Base-by-base conservation (phyloP, 192 early-diverging fungal genomes). In the Linnemannia hyalina region DNA sequence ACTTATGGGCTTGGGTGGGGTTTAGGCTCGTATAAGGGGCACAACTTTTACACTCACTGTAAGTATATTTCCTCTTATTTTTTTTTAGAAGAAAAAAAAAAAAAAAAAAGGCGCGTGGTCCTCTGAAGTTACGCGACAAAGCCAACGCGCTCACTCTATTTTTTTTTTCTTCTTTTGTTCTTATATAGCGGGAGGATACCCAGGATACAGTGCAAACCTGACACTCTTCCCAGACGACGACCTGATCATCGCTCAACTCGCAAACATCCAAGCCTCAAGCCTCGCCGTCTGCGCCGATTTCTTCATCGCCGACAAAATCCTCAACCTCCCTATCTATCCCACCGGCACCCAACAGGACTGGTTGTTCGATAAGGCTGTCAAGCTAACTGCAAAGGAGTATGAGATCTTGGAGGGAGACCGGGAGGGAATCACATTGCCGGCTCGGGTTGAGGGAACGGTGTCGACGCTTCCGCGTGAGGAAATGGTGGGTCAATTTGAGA, bases 1-100 rank as follows among this genome's bases (percentile, higher is more conserved):
- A 35, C 18, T 2, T 82, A 82, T 42, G 81, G 81, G 1, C 40
- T 82, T 38, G 81, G 81, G 5, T 82, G 75, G 75, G 32, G 29
- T 0, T 16, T 82, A 22, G 70, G 55, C 36, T 10, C 44, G 0
- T 82, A 82, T 57, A 82, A 82, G 35, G 81, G 75, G 5, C 38
- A 77, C 13, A 29, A 40, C 4, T 40, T 65, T 11, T 77, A 77
- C 20, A 7, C 52, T 7, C 81, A 82, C 6, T 20, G 81, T 82
- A 82, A 75, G 65, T 35, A 1, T 18, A 4, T 47, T 1, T 29
- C 26, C 15, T 32, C 4, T 10, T 75, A 0, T 23, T 47, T 0
- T 4, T 16, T 68, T 42, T 42, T 3, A 11, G 10, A 46, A 38
- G 38, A 38, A 38, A 38, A 38, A 26, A 46, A 4, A 7, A n/a